Conservation (phyloP, 2,329 filamentous ascomycete genomes). For the Bipolaris victoriae region DNA sequence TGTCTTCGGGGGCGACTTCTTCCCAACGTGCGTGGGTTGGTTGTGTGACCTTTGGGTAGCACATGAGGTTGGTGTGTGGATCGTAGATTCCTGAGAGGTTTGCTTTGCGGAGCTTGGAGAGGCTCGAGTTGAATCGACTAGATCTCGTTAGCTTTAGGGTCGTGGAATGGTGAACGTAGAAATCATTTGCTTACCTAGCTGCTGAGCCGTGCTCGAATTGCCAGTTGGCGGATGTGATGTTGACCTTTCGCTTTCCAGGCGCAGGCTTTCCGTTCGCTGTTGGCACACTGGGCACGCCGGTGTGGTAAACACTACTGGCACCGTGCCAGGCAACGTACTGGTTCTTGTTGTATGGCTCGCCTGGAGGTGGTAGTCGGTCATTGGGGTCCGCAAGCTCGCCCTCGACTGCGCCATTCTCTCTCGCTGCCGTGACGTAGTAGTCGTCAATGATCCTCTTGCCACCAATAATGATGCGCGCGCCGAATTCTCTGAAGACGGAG, state of each 20-base stretch:
- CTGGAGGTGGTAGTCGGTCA: constrained; percentile 75
- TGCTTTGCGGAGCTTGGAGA: constrained; percentile 70
- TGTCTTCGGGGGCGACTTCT: constrained; percentile 61
- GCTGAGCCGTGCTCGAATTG: constrained; percentile 92
- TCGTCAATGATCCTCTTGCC: constrained; percentile 87
- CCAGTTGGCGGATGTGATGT: constrained; percentile 94
- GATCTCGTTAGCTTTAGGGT: constrained; percentile 26
- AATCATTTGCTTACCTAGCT: constrained; percentile 70
- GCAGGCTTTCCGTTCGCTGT: constrained; percentile 73
- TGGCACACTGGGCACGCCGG: constrained; percentile 76
- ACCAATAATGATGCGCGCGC: constrained; percentile 89
- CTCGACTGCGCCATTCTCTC: constrained; percentile 78
- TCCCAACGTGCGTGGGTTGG: constrained; percentile 86
- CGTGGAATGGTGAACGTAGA: not conserved
- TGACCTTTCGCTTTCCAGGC: constrained; percentile 80
- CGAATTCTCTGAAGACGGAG: constrained; percentile 96
- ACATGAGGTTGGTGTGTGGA: constrained; percentile 89
- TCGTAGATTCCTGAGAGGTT: constrained; percentile 85
- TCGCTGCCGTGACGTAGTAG: constrained; percentile 79
- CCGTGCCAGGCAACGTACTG: constrained; percentile 99
- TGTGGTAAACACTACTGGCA: constrained; percentile 94
- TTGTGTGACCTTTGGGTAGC: constrained; percentile 86
- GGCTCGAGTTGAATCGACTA: constrained; percentile 82
- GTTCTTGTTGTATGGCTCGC: constrained; percentile 96
- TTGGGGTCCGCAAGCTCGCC: constrained; percentile 91